Conservation (phyloP, 768 basidiomycete genomes). For the Hysterangium stoloniferum region DNA sequence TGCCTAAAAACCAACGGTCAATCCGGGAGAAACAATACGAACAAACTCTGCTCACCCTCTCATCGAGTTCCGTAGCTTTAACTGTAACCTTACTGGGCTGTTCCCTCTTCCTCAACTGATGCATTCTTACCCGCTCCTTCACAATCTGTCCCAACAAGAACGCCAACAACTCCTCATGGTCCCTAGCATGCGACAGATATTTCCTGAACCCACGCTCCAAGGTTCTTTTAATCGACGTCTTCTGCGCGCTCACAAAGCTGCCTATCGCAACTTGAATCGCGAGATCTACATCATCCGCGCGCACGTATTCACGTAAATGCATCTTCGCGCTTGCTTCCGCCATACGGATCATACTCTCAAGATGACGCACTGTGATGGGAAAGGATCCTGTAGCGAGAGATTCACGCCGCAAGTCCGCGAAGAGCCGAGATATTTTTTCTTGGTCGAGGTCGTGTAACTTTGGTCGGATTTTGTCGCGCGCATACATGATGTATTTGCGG, state of each 20-base stretch:
- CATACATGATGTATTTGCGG: slow-evolving; percentile 99
- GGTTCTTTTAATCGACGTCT: slow-evolving; percentile 97
- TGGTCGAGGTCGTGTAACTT: slow-evolving; percentile 94
- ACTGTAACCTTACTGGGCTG: slow-evolving; percentile 74
- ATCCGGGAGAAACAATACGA: slow-evolving; percentile 12
- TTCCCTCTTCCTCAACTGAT: slow-evolving; percentile 68
- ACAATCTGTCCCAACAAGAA: slow-evolving; percentile 91
- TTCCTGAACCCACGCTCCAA: slow-evolving; percentile 95
- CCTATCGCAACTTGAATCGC: slow-evolving; percentile 94
- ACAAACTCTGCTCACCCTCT: slow-evolving; percentile 49
- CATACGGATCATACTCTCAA: slow-evolving; percentile 99
- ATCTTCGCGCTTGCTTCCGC: slow-evolving; percentile 98
- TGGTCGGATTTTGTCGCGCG: slow-evolving; percentile 84
- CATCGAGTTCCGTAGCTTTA: slow-evolving; percentile 77
- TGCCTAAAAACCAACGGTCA: slow-evolving; percentile 43
- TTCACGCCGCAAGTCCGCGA: slow-evolving; percentile 91
- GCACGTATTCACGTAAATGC: slow-evolving; percentile 93
- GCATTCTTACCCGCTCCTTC: slow-evolving; percentile 84
- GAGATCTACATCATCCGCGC: slow-evolving; percentile 92
- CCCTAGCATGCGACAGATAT: slow-evolving; percentile 91
- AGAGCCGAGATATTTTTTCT: slow-evolving; percentile 89
- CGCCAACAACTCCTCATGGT: slow-evolving; percentile 91
- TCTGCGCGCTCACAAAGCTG: slow-evolving; percentile 94
- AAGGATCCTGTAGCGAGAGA: slow-evolving; percentile 97
- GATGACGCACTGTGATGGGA: slow-evolving; percentile 94